Evolutionary conservation across 176 grass and related monocot species (phyloP).

Genomic region (Paspalum notatum): DNA sequence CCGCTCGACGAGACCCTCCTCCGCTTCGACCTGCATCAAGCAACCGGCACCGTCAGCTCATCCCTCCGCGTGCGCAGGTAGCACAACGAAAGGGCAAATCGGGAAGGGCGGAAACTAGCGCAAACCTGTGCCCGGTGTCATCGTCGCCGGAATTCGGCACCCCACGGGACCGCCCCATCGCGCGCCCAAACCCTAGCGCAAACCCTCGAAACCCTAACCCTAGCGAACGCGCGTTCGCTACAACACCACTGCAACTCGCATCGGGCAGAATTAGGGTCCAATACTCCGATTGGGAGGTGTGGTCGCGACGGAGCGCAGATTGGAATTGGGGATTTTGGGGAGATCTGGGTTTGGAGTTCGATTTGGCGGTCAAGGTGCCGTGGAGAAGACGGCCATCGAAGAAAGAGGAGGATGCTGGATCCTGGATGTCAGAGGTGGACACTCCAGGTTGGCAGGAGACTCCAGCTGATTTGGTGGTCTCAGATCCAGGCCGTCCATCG

Average conservation of each 20-base stretch:
- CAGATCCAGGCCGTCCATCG: conserved; percentile 8
- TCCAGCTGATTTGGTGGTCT: background rate
- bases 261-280: background rate
- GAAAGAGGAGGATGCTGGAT: background rate
- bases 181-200: conserved; percentile 53
- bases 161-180: conserved; percentile 87
- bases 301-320: background rate
- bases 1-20: conserved; percentile 75
- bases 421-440: background rate
- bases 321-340: background rate
- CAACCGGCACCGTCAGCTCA: background rate
- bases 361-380: conserved; percentile 37
- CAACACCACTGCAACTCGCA: conserved; percentile 17
- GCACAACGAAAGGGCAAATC: background rate
- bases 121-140: conserved; percentile 82
- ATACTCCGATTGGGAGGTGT: background rate
- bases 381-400: conserved; percentile 40
- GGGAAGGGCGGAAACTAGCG: background rate
- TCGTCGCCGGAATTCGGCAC: conserved; percentile 83
- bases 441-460: conserved; percentile 1
- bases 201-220: conserved; percentile 38
- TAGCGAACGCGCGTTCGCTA: conserved; percentile 30
- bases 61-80: background rate
- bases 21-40: conserved; percentile 78
- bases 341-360: conserved; percentile 7